Percentiles rank a stretch among this genome's conserved stretches.
Conservation (phyloP, 2,329 filamentous ascomycete species). For the Endoconidiophora polonica region DNA sequence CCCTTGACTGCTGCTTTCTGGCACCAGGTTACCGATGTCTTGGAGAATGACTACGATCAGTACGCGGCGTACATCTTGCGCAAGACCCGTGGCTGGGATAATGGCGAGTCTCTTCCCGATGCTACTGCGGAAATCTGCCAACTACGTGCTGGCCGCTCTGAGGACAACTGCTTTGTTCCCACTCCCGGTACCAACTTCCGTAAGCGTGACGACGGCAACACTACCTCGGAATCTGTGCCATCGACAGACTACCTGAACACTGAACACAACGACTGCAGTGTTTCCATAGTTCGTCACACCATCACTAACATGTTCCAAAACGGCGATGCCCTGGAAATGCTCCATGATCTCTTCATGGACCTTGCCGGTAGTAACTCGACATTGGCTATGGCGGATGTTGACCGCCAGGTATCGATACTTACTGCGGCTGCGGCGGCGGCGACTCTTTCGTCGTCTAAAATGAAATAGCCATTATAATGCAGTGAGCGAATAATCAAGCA, state of each 20-base stretch:
- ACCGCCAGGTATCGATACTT: background rate
- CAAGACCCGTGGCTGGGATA: slow-evolving; percentile 29
- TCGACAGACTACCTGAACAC: background rate
- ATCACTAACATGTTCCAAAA: slow-evolving; percentile 7
- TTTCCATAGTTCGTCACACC: slow-evolving; percentile 16
- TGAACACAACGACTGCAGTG: slow-evolving; percentile 17
- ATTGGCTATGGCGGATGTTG: background rate
- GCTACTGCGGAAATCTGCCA: slow-evolving; percentile 31
- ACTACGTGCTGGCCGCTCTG: slow-evolving; percentile 32
- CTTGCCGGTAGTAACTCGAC: slow-evolving; percentile 4
- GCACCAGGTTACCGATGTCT: slow-evolving; percentile 36
- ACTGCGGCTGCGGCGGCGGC: background rate
- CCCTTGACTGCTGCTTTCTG: slow-evolving; percentile 41
- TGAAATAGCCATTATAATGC: background rate
- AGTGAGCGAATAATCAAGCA: too few species aligned
- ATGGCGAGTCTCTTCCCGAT: slow-evolving; percentile 23
- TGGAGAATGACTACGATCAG: slow-evolving; percentile 25
- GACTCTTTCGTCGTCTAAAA: background rate
- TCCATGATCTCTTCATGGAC: slow-evolving; percentile 7
- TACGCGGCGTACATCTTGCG: slow-evolving; percentile 32
- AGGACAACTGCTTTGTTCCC: slow-evolving; percentile 33
- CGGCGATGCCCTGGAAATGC: slow-evolving; percentile 6
- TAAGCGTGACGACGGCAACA: slow-evolving; percentile 17
- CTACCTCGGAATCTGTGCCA: background rate
- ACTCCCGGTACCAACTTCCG: slow-evolving; percentile 21